Percentiles rank a stretch among this genome's conserved stretches.
These are phyloP conservation scores for Barbatosphaeria neglecta DNA, from an alignment of 495 filamentous ascomycete genomes.

Conservation along the genomic window DNA sequence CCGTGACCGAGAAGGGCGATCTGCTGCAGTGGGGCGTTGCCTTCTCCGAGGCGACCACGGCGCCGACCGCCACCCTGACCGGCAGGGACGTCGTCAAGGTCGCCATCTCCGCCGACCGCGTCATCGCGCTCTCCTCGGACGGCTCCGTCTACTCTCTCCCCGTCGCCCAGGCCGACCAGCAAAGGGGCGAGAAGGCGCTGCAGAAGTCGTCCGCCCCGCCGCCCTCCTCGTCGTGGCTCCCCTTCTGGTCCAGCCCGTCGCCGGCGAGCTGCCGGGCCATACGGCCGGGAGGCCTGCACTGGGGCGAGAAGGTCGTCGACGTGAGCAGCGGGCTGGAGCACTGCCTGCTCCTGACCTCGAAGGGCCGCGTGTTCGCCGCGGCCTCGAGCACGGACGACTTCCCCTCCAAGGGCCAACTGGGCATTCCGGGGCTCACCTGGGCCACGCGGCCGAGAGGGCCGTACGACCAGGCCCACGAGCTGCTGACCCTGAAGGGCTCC, in stretches of 20 bases:
- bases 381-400: conserved; percentile 68
- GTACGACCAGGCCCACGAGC: conserved; percentile 70
- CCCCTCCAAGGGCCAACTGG: conserved; percentile 75
- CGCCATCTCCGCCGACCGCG: conserved; percentile 64
- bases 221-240: conserved; percentile 66
- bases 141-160: conserved; percentile 84
- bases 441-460: conserved; percentile 61
- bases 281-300: conserved; percentile 51
- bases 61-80: conserved; percentile 59
- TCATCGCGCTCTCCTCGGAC: conserved; percentile 64
- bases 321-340: conserved; percentile 76
- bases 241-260: conserved; percentile 54
- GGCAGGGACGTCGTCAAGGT: conserved; percentile 71
- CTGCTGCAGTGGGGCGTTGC: conserved; percentile 83
- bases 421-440: conserved; percentile 73
- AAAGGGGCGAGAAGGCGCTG: conserved; percentile 41
- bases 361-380: conserved; percentile 74
- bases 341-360: conserved; percentile 71
- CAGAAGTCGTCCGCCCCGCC: too few relatives aligned
- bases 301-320: conserved; percentile 62
- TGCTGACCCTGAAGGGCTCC: conserved; percentile 37
- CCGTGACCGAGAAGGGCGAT: conserved; percentile 79
- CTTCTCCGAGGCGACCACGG: conserved; percentile 38
- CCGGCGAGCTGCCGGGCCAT: conserved; percentile 54
- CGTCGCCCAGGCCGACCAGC: conserved; percentile 60